Base-by-base conservation (phyloP, 345 rosid genomes). In the Leavenworthia alabamica region DNA sequence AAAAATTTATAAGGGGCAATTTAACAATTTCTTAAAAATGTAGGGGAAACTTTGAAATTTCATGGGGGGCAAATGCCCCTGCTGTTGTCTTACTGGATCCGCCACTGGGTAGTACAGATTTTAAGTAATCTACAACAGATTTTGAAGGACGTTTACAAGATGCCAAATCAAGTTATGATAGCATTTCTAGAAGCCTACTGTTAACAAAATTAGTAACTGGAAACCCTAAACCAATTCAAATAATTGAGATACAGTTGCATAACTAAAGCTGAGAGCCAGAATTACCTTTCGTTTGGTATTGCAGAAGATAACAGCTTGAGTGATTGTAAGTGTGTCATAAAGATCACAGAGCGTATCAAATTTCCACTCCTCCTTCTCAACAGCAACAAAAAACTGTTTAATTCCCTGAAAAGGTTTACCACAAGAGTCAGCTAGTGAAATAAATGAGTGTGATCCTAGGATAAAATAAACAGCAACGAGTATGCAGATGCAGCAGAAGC, bases 321-420 rank as follows among this genome's bases (percentile, higher is more conserved):
- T 89, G 56, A 93, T 86, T 16, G 91, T 89, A 20, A 93, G 88
- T 39, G 99, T 93, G 61, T 93, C 97, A 76, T 93, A 89, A 57
- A 87, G 97, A 76, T 93, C 99, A 61, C 91, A 83, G 11, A 93
- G 77, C 3, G 99, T 93, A 73, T 93, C 99, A 75, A 93, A 93
- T 71, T 93, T 93, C 99, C 99, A 93, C 33, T 93, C 97, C 73
- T 93, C 99, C 47, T 79, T 81, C 83, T 93, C 99, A 68, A 93
- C 99, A 1, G 91, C 89, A 45, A 93, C 94, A 22, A 89, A 89
- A 70, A 89, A 93, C 64, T 93, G 97, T 70, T 87, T 93, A 77
- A 89, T 89, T 14, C 99, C 97, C 99, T 89, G 77, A 46, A 58
- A 65, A 32, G n/a, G 44, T 32, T 26, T 7, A 2, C 51, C 15